These are phyloP conservation scores for Globisporangium acanthophoron DNA, from an alignment of 352 stramenopile species.

Conservation along the genomic window DNA sequence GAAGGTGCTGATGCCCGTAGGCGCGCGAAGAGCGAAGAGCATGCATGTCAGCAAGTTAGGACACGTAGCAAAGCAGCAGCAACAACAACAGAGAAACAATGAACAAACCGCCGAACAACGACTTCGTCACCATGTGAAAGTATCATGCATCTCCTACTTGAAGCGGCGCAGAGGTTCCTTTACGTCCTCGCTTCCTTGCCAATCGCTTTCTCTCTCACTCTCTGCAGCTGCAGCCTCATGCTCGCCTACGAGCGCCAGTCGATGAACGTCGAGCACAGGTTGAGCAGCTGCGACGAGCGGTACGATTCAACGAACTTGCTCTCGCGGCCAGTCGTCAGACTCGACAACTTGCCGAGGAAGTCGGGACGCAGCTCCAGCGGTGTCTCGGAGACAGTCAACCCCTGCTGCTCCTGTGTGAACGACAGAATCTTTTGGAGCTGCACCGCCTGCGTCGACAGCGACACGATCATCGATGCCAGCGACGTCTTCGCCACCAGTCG, in stretches of 20 bases:
- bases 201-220: not conserved
- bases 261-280: slow-evolving; percentile 54
- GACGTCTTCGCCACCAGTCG: slow-evolving; percentile 36
- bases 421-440: slow-evolving; percentile 45
- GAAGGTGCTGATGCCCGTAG: not conserved
- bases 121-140: not conserved
- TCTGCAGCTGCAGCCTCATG: not conserved
- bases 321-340: slow-evolving; percentile 35
- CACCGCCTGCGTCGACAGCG: slow-evolving; percentile 44
- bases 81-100: not conserved
- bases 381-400: slow-evolving; percentile 10
- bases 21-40: no score
- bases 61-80: not conserved
- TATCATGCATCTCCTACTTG: not conserved
- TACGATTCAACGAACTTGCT: slow-evolving; percentile 56
- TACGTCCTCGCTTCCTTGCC: not conserved
- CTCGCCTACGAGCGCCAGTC: slow-evolving; percentile 43
- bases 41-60: no score
- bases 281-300: slow-evolving; percentile 44
- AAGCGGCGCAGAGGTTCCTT: no score
- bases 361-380: slow-evolving; percentile 43
- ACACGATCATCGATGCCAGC: slow-evolving; percentile 59
- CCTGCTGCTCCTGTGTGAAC: slow-evolving; percentile 40
- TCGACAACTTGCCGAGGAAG: slow-evolving; percentile 35
- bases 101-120: not conserved